Evolutionary conservation across 179 eudicot species (phyloP), one percentile per base, ranked within the genome.

Genomic region (Beta corolliflora): DNA sequence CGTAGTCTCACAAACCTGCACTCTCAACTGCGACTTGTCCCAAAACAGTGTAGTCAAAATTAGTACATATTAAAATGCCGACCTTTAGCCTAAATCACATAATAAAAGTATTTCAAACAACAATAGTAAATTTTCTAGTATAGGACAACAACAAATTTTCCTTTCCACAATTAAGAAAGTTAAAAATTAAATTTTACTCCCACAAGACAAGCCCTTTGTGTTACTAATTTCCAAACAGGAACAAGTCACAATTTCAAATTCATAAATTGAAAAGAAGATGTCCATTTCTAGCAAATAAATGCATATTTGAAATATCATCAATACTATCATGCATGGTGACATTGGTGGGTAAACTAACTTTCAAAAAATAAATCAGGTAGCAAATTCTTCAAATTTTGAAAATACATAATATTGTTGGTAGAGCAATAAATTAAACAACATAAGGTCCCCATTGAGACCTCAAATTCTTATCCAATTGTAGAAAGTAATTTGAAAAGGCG

Each of bases 251-350:
- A 23, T 3, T 63, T 63, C 23, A 61, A 64, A 25, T 23, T 10
- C 12, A 60, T 9, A 50, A 50, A 71, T 46, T 71, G 7, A 71
- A 50, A 3, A 12, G 36, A 64, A 46, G 65, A 36, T 59, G 64
- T 36, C 81, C 55, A 78, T 58, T 29, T 78, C 63, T 36, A 14
- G 12, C 9, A 29, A 79, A 69, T 79, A 63, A 80, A 80, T 71
- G 82, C 60, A 3, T 18, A 0, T 19, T 72, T 71, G 21, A 31
- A 70, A 70, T 44, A 44, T 12, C 45, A 70, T 36, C 6, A 68
- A 68, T 11, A 36, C 41, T 36, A 36, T 2, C 41, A 12, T 41
- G 11, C 13, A 44, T 7, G 7, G n/a, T 8, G 18, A 41, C 56
- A 71, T 71, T 71, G 75, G 75, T 71, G n/a, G 75, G 75, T 71